phyloP scores from a whole-genome alignment of 192 early-diverging fungal species.

The Chytriomyces sp. region DNA sequence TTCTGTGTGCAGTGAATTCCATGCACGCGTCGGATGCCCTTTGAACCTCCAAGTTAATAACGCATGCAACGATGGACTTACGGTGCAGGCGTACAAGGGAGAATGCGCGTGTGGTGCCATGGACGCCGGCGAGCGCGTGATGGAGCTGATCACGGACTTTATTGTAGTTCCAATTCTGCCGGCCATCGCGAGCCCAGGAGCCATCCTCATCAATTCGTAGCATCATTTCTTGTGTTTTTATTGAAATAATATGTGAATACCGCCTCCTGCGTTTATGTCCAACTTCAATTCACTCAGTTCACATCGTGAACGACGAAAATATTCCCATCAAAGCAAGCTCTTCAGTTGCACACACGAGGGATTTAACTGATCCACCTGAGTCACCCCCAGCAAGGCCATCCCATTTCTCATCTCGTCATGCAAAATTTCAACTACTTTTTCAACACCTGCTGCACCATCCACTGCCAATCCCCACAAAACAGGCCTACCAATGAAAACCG shows the following conservation, averaged over 20 bases:
- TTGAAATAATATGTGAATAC: too few species aligned
- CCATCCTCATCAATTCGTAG: neutral
- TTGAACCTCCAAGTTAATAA: constrained; percentile 7
- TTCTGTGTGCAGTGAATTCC: constrained; percentile 2
- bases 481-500: constrained; percentile 38
- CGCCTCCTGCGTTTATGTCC: too few species aligned
- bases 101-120: constrained; percentile 5
- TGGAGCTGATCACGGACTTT: constrained; percentile 3
- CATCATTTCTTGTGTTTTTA: too few species aligned
- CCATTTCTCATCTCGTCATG: constrained; percentile 16
- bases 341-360: neutral
- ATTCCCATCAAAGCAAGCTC: neutral
- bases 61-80: neutral
- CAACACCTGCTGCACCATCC: constrained; percentile 31
- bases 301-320: neutral
- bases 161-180: constrained; percentile 4
- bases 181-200: constrained; percentile 1
- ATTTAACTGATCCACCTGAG: neutral
- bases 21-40: neutral
- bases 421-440: constrained; percentile 20
- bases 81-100: constrained; percentile 1
- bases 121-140: constrained; percentile 14
- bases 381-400: constrained; percentile 24
- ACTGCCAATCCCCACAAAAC: constrained; percentile 25
- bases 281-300: neutral